Evolutionary conservation across 768 basidiomycete genomes (phyloP), one percentile per base, ranked within the genome.

Genomic region (Hygrocybe punicea): DNA sequence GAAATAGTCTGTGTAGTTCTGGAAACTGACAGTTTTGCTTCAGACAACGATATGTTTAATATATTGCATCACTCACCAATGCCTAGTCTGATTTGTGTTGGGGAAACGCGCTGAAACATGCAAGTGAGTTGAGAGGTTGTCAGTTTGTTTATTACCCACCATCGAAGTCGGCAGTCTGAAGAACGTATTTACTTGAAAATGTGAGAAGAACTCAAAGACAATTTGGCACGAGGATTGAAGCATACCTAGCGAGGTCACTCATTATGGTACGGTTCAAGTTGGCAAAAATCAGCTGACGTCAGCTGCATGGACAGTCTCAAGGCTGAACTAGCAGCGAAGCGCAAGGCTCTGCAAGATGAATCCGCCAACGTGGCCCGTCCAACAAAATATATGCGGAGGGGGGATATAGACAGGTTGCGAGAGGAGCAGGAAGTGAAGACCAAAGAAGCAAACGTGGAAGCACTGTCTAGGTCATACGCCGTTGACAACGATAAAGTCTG

Each of bases 1-100:
- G 86, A 95, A 93, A 81, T 97, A 98, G 76, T 99, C 97, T 59
- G 90, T 89, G 73, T 95, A 98, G 79, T 96, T 94, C 78, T 96
- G 93, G 84, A 85, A 90, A 76, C 89, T 91, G n/a, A 47, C 33
- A 25, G 33, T 23, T 19, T 10, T 23, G 37, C 11, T 36, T 8
- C 17, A 16, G 17, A 21, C 16, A 19, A 51, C 34, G 17, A 16
- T 6, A 5, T n/a, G 17, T 42, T 35, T n/a, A n/a, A 29, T 29
- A 11, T 55, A 58, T 55, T 48, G 45, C 46, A 50, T 37, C 25
- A 23, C 81, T 59, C 63, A 94, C 96, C 97, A 99, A 78, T 98
- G 94, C 72, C 86, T 85, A 51, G 95, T 96, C 79, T 99, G 96
- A 80, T 97, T 94, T 63, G 83, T 83, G 72, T 93, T 89, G 55